A percentile compares a stretch with the other conserved stretches of the same genome.
phyloP scores from a whole-genome alignment of 257 asterid genomes.

The Ophiorrhiza pumila region DNA sequence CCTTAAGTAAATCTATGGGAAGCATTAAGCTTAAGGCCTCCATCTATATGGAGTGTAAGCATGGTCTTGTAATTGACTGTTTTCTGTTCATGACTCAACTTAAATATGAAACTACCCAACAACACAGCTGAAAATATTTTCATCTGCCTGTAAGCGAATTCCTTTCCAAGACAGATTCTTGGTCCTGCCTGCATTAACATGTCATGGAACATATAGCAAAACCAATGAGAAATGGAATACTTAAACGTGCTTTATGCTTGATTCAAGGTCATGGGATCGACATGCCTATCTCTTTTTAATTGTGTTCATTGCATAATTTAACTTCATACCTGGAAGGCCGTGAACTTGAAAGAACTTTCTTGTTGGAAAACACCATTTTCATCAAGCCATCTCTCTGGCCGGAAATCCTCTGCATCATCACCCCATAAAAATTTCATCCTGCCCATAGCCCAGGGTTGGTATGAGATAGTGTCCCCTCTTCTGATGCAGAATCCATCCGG shows the following conservation, averaged over 20 bases:
- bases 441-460: slow-evolving; percentile 62
- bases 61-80: slow-evolving; percentile 44
- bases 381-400: slow-evolving; percentile 66
- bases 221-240: neutral
- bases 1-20: slow-evolving; percentile 1
- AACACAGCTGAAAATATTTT: slow-evolving; percentile 55
- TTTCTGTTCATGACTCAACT: slow-evolving; percentile 41
- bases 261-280: neutral
- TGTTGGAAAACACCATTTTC: slow-evolving; percentile 45
- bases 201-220: neutral
- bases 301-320: neutral
- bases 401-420: slow-evolving; percentile 66
- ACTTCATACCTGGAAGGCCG: slow-evolving; percentile 60
- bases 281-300: neutral
- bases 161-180: slow-evolving; percentile 59
- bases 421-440: slow-evolving; percentile 67
- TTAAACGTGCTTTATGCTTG: neutral
- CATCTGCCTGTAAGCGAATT: slow-evolving; percentile 74
- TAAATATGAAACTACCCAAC: slow-evolving; percentile 45
- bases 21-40: slow-evolving; percentile 55
- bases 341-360: slow-evolving; percentile 58
- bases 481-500: slow-evolving; percentile 60
- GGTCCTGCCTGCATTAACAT: slow-evolving; percentile 62
- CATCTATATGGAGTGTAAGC: slow-evolving; percentile 62
- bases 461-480: slow-evolving; percentile 45